phyloP scores from a whole-genome alignment of 1,284 basidiomycete species.

The Sporisorium scitamineum region DNA sequence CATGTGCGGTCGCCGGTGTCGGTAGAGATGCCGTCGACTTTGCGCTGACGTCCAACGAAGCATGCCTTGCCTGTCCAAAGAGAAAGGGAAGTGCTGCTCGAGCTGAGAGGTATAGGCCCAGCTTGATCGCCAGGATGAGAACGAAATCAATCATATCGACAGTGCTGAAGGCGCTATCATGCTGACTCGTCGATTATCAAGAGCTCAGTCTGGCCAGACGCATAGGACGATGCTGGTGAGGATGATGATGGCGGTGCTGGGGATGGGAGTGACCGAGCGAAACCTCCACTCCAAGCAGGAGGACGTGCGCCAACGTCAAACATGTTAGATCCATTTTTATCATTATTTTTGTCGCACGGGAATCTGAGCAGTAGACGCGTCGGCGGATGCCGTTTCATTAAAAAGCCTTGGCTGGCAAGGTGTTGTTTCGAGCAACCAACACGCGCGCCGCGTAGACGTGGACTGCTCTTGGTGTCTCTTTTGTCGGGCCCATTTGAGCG shows the following conservation, averaged over 20 bases:
- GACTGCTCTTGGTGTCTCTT: neutral
- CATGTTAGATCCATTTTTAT: neutral
- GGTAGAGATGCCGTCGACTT: slow-evolving; percentile 18
- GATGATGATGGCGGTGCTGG: neutral
- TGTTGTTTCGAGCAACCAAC: neutral
- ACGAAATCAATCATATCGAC: slow-evolving; percentile 33
- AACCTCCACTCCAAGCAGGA: neutral
- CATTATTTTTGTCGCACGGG: neutral
- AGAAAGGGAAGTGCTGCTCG: slow-evolving; percentile 56
- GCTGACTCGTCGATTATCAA: neutral
- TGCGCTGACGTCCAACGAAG: slow-evolving; percentile 51
- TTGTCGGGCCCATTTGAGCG: slow-evolving; percentile 3
- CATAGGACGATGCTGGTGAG: neutral
- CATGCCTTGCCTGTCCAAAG: slow-evolving; percentile 61
- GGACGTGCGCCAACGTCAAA: neutral
- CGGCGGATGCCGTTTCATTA: neutral
- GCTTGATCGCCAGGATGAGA: slow-evolving; percentile 42
- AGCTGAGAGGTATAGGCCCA: slow-evolving; percentile 40
- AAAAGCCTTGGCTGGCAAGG: neutral
- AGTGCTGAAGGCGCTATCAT: slow-evolving; percentile 7
- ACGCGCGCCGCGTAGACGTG: slow-evolving; percentile 7
- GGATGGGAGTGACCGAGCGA: neutral
- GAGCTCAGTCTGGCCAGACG: neutral
- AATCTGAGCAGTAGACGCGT: neutral
- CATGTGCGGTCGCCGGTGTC: slow-evolving; percentile 26